phyloP scores from a whole-genome alignment of 768 basidiomycete species.

The Pholiota microspora region DNA sequence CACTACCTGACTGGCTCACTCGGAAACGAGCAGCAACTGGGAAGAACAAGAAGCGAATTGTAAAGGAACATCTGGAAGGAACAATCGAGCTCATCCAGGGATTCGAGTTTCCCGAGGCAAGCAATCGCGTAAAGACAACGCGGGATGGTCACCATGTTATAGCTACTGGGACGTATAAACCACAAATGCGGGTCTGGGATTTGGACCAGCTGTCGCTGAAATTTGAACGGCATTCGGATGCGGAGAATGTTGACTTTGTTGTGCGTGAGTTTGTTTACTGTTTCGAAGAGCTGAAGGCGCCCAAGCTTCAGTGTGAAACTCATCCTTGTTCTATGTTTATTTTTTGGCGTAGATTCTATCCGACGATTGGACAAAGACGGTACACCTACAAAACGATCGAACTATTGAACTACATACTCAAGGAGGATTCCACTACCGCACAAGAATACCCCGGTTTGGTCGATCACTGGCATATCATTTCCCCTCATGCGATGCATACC shows the following conservation, averaged over 20 bases:
- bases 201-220: constrained; percentile 89
- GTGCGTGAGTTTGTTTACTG: constrained; percentile 63
- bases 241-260: constrained; percentile 97
- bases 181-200: constrained; percentile 96
- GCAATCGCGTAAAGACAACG: constrained; percentile 87
- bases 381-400: constrained; percentile 96
- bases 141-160: constrained; percentile 90
- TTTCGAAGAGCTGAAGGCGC: background rate
- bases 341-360: constrained; percentile 70
- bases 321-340: constrained; percentile 1
- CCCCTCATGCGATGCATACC: constrained; percentile 87
- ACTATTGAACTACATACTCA: constrained; percentile 94
- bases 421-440: constrained; percentile 87
- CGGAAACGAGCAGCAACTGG: constrained; percentile 64
- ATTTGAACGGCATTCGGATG: constrained; percentile 94
- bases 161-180: constrained; percentile 97
- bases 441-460: constrained; percentile 93
- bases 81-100: constrained; percentile 91
- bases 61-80: constrained; percentile 75
- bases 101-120: constrained; percentile 96
- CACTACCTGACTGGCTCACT: constrained; percentile 93
- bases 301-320: background rate
- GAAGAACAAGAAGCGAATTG: constrained; percentile 66
- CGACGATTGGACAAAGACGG: constrained; percentile 98
- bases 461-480: constrained; percentile 91